Evolutionary conservation across 2,329 filamentous ascomycete species (phyloP), one percentile per base, ranked within the genome.

Genomic region (Trichoderma breve): DNA sequence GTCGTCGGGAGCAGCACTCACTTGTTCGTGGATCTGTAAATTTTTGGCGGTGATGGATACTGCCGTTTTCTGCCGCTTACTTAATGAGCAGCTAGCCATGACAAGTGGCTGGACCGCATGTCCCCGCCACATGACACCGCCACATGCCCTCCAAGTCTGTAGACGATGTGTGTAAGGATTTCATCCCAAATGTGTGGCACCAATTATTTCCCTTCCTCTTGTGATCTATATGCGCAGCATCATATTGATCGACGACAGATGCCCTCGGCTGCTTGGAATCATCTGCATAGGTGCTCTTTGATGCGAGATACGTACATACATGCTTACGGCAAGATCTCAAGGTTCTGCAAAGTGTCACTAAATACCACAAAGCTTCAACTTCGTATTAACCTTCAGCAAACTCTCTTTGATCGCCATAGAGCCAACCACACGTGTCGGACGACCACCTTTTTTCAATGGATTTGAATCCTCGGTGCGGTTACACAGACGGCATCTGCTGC

Each of bases 1-100:
- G 71, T 66, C 47, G 57, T 60, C 36, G 58, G 70, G 73, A 73
- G 51, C 71, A 53, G 18, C 36, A 26, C 57, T 34, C 47, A 39
- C 7, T 14, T 18, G 21, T 32, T 39, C 55, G 62, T 65, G 58
- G 28, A 73, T 58, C 70, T 69, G 51, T 47, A 77, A 77, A 76
- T 75, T 75, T 76, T 76, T 72, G 76, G 76, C 76, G 76, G 76
- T 77, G 76, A 76, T 63, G 62, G 18, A 32, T 15, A 66, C 24
- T 39, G 36, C 30, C 36, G 32, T 51, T 76, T 77, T 77, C 74
- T 76, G 70, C 72, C 74, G 72, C 73, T 47, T 62, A 55, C 61
- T 36, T 62, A 70, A 55, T 24, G 39, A 55, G 4, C 34, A 15
- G 24, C 57, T 51, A 21, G n/a, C 43, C n/a, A 51, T 21, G 9